Base-by-base conservation (phyloP, 2,329 filamentous ascomycete species). In the Truncatella angustata region DNA sequence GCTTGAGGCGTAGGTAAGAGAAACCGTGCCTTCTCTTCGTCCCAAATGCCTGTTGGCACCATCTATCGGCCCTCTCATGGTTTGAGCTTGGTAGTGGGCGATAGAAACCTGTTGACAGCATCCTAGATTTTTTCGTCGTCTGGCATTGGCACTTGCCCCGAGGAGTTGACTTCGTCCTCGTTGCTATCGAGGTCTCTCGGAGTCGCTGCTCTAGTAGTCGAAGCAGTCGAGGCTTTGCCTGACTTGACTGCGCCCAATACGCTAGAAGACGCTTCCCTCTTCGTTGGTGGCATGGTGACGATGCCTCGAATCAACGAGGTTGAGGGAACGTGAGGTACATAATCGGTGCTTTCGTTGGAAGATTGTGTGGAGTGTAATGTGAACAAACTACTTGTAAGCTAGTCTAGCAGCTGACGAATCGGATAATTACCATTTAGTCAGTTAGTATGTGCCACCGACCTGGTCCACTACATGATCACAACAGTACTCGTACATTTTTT, bases 251-350 rank as follows among this genome's bases (percentile, higher is more conserved):
- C 70, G 49, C 74, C 77, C 52, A 74, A 70, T 52, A 73, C 73
- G 60, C 75, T 75, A 49, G 75, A 72, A 59, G 73, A 63, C 55
- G 86, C 86, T 73, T 90, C 90, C 65, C 87, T 80, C 73, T 91
- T 91, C 16, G n/a, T n/a, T n/a, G 79, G 76, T 57, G 87, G 81
- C 87, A 91, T 90, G 53, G 53, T 66, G 58, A 54, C 44, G 58
- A 42, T 42, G 42, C 24, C 16, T 52, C n/a, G 14, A 35, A 34
- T 24, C 28, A 24, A 24, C 16, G 32, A 14, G 11, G 20, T 9
- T 24, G 34, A 28, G 3, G 7, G 21, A 30, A 14, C 21, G 46
- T n/a, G 34, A 37, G 34, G 14, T 21, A 28, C 18, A n/a, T n/a
- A 6, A 34, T 6, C 28, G 14, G 28, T 14, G 28, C 28, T 2